Base-by-base conservation (phyloP, 1,284 basidiomycete genomes). In the Puccinia triticina region DNA sequence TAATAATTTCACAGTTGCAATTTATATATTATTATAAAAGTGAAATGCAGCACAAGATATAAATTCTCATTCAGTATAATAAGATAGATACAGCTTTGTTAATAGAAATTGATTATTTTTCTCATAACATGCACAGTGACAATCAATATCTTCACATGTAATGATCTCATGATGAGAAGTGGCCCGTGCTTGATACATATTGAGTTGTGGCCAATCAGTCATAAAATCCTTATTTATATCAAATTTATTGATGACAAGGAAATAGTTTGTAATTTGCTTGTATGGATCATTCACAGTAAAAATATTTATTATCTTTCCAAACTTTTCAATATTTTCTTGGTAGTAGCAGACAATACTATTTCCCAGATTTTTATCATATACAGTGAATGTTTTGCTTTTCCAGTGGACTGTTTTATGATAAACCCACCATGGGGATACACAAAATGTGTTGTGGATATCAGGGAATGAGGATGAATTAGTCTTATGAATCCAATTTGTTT, bases 121-220 rank as follows among this genome's bases (percentile, higher is more conserved):
- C 11, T 69, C 40, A 69, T 69, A 69, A 4, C 8, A 26, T 14
- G 37, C 66, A 69, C 66, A 69, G n/a, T 69, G 66, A 69, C 66
- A 43, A 12, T 46, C 66, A 18, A 69, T 69, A 69, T 69, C 66
- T 69, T 69, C 40, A 69, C 66, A 69, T 16, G 66, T 69, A n/a
- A 69, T 69, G n/a, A 69, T 10, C 1, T 10, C 18, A 5, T 43
- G 3, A 11, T 69, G 21, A 43, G 37, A 48, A 16, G 66, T 69
- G 1, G 37, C n/a, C 4, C 40, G 37, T 5, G 37, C 37, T 18
- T 43, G 37, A 12, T 69, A 29, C 16, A 69, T 69, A 69, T 69
- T 43, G 1, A 69, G 10, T 1, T 69, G 64, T 66, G 64, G 64
- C 64, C 64, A 66, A 66, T 66, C 29, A 29, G 2, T 34, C 34